Conservation (phyloP, 805 yeast species). For the Myxozyma mucilagina region DNA sequence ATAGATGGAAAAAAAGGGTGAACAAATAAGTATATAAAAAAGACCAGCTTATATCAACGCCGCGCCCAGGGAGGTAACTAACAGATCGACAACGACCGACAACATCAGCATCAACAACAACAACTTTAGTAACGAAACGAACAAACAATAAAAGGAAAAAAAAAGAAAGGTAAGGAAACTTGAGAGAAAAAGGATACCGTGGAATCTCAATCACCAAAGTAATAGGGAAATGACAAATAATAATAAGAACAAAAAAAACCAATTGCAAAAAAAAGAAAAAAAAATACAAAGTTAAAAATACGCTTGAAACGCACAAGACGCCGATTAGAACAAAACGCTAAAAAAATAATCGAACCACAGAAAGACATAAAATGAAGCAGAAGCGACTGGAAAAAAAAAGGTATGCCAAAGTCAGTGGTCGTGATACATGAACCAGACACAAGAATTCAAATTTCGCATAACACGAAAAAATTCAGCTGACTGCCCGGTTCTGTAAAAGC, state of each 20-base stretch:
- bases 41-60: neutral
- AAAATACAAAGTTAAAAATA: neutral
- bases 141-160: neutral
- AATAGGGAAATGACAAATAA: neutral
- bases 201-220: no score
- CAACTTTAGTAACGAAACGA: neutral
- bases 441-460: neutral
- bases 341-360: neutral
- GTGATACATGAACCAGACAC: neutral
- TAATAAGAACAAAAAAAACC: neutral
- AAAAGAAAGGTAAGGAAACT: neutral
- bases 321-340: neutral
- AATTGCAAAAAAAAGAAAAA: slow-evolving; percentile 2
- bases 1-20: neutral
- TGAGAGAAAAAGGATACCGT: neutral
- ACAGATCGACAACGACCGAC: no score
- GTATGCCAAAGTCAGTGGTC: neutral
- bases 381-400: neutral
- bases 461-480: no score
- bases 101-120: no score
- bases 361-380: neutral
- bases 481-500: no score
- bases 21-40: neutral
- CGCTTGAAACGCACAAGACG: neutral
- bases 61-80: no score